Base-by-base conservation (phyloP, 208 protist species). In the Leishmania lainsoni region DNA sequence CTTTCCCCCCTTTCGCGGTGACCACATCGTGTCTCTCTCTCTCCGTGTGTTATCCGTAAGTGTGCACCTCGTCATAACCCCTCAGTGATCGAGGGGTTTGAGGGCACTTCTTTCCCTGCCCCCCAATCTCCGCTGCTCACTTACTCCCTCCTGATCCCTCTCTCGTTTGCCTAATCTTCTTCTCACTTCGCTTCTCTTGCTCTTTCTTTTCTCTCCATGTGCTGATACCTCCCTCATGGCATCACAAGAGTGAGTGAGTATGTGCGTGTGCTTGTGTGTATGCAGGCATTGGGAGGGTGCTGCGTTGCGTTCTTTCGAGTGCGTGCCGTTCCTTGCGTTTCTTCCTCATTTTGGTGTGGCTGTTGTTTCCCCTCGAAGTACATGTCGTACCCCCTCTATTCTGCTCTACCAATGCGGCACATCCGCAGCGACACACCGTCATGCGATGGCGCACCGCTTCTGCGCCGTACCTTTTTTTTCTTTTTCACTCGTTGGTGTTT, bases 51-150 rank as follows among this genome's bases (percentile, higher is more conserved):
- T 76, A 39, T 78, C 32, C 17, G 26, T 59, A 5, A 9, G 51
- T n/a, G 48, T 59, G 12, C 32, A 26, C 35, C 68, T 32, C 42
- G 10, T 51, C 42, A 72, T 72, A 2, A 42, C 35, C 12, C 42
- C 16, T 51, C 42, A 29, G 26, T 32, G 68, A 29, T 72, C 68
- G 68, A 9, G 61, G 8, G 61, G 61, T 16, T 68, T 5, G 61
- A 68, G 26, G 61, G 42, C 22, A 29, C 52, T 72, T 72, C 9
- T 49, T 61, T 75, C 42, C 35, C 71, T 75, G 71, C 71, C 2
- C 48, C 20, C 29, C 29, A 39, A 45, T 59, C 29, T n/a, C 49
- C 49, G 71, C 51, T 49, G 17, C 39, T 59, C 49, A 22, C 49
- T 39, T 39, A 49, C 71, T 5, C 3, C 29, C 29, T 22, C 16